Conservation (phyloP, 495 filamentous ascomycete genomes). For the Penicillium daleae region DNA sequence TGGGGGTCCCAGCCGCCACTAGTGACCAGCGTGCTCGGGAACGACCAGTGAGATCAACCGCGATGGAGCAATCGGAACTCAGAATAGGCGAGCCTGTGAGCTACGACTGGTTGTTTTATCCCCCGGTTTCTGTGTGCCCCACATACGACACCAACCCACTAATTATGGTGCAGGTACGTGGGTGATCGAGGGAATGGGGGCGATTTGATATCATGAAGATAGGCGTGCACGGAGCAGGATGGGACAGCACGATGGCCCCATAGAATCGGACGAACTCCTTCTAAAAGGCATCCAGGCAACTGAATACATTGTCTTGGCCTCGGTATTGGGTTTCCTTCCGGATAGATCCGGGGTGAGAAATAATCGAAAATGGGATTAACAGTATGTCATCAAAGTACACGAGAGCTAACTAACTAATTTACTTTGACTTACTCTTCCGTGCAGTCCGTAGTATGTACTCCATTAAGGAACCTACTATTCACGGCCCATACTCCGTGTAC, state of each 20-base stretch:
- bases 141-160: neutral
- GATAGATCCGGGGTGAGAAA: slow-evolving; percentile 19
- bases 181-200: neutral
- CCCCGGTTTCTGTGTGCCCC: neutral
- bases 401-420: too few species aligned
- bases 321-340: slow-evolving; percentile 10
- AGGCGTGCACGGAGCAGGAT: neutral
- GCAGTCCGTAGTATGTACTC: neutral
- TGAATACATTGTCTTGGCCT: neutral
- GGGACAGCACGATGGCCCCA: neutral
- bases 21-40: slow-evolving; percentile 7
- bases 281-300: neutral
- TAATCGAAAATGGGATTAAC: neutral
- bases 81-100: slow-evolving; percentile 11
- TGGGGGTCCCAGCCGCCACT: slow-evolving; percentile 21
- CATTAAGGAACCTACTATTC: neutral
- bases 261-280: neutral
- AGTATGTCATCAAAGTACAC: neutral
- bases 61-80: neutral
- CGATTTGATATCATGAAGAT: neutral
- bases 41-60: neutral
- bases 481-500: neutral
- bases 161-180: neutral
- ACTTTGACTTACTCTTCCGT: too few species aligned
- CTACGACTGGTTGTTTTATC: neutral